Evolutionary conservation across 2,329 filamentous ascomycete species (phyloP), one percentile per base, ranked within the genome.

Genomic region (Microsporum canis): DNA sequence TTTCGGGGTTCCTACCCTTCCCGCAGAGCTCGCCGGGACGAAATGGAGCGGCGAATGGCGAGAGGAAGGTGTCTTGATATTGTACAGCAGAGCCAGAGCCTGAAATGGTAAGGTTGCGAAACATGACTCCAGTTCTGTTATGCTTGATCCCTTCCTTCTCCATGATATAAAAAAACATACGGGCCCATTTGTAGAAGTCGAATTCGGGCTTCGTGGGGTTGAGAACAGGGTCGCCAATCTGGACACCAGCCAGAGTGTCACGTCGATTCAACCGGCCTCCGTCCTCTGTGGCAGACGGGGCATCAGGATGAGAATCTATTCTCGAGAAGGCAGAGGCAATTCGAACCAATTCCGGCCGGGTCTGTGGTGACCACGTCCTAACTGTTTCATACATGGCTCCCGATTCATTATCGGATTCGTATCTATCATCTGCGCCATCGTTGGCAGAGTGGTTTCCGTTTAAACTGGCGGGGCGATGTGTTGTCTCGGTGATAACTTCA

Each of bases 1-100:
- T 84, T 63, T 80, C 78, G 17, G 77, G 74, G 49, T 77, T 77
- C 27, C 76, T 79, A 57, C 63, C 65, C 27, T 69, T 66, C 4
- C 68, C 67, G 4, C 88, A 76, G 47, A 80, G 73, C 61, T 88
- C 82, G 0, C 80, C 76, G 0, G 82, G 69, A 0, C 83, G 78
- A 27, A 88, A 72, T 0, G 84, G 87, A 0, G 81, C 76, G 63
- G 81, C 71, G 27, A 88, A 69, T 5, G 83, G 72, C 1, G 84
- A 84, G 1, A 76, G 79, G 2, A 90, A 84, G 1, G 83, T 89
- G 60, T 84, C 77, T 68, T 91, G 88, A 1, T 89, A 75, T 64
- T 88, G 85, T 29, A 90, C 70, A 0, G 85, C 84, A 1, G 81
- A 79, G 0, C 86, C 87, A 0, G 84, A 84, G 0, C 87, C 87